These are phyloP conservation scores for Trichocladium uniseriatum DNA, from an alignment of 495 filamentous ascomycete species.

Conservation along the genomic window DNA sequence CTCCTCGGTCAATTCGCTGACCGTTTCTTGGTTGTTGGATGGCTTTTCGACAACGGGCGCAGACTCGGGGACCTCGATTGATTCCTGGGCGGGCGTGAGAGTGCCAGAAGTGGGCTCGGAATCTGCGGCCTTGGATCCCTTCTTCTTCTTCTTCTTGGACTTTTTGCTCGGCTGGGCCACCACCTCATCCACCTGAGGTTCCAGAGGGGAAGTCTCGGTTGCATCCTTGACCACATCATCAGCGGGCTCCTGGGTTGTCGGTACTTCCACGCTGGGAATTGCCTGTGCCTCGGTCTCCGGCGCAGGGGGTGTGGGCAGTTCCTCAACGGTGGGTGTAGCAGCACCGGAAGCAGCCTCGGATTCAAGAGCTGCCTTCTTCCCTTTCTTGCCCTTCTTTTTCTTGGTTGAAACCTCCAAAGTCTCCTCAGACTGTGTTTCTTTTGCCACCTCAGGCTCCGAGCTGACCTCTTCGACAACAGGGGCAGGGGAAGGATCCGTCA, in stretches of 20 bases:
- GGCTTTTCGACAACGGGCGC: neutral
- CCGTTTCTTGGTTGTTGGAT: neutral
- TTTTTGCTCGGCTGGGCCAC: too few species aligned
- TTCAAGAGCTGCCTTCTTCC: neutral
- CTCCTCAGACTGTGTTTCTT: neutral
- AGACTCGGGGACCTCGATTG: neutral
- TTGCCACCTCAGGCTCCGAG: neutral
- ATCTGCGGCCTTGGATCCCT: constrained; percentile 2
- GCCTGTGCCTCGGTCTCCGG: neutral
- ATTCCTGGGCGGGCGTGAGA: neutral
- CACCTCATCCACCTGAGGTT: too few species aligned
- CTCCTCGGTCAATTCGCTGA: neutral
- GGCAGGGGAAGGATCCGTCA: neutral
- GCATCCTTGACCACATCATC: too few species aligned
- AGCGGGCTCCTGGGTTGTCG: too few species aligned
- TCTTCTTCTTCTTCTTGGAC: constrained; percentile 23
- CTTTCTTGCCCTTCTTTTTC: constrained; percentile 1
- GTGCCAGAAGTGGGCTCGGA: too few species aligned
- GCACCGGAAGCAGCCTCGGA: neutral
- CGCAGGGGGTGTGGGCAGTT: neutral
- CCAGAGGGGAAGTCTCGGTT: too few species aligned
- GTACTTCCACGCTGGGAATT: neutral
- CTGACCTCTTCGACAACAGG: neutral
- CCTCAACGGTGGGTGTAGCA: neutral
- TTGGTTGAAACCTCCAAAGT: neutral